Percentiles rank a stretch among this genome's conserved stretches.
Conservation (phyloP, 2,329 filamentous ascomycete species). For the Fonsecaea nubica region DNA sequence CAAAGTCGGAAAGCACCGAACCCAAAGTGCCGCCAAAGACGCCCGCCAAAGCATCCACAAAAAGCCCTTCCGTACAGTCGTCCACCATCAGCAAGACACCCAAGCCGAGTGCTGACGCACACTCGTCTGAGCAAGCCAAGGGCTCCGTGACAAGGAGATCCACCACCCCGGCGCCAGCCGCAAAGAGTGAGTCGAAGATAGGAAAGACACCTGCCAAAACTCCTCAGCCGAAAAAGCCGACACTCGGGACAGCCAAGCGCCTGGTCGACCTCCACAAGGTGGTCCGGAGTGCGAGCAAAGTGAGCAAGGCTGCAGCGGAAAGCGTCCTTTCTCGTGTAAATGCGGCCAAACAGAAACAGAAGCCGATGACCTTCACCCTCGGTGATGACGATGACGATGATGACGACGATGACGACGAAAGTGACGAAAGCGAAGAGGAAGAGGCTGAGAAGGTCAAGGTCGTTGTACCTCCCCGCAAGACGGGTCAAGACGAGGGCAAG, state of each 20-base stretch:
- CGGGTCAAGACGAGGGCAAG: neutral
- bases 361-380: conserved; percentile 15
- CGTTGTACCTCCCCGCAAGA: neutral
- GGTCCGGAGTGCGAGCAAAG: conserved; percentile 16
- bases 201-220: conserved; percentile 17
- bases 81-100: conserved; percentile 10
- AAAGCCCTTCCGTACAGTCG: conserved; percentile 22
- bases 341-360: conserved; percentile 8
- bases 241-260: conserved; percentile 17
- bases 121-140: neutral
- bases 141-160: conserved; percentile 7
- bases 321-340: conserved; percentile 6
- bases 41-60: conserved; percentile 2
- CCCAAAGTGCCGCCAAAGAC: conserved; percentile 17
- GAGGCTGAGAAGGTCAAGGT: conserved; percentile 3
- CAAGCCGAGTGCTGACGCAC: conserved; percentile 3
- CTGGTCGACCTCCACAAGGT: conserved; percentile 20
- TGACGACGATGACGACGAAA: conserved; percentile 16
- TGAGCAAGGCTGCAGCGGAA: conserved; percentile 5
- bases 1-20: neutral
- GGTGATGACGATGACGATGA: conserved; percentile 27
- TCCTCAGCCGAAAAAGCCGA: conserved; percentile 3
- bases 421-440: conserved; percentile 9
- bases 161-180: conserved; percentile 5
- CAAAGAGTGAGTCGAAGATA: conserved; percentile 7